Conservation (phyloP, 306 rosid species). For the Amphicarpaea edgeworthii region DNA sequence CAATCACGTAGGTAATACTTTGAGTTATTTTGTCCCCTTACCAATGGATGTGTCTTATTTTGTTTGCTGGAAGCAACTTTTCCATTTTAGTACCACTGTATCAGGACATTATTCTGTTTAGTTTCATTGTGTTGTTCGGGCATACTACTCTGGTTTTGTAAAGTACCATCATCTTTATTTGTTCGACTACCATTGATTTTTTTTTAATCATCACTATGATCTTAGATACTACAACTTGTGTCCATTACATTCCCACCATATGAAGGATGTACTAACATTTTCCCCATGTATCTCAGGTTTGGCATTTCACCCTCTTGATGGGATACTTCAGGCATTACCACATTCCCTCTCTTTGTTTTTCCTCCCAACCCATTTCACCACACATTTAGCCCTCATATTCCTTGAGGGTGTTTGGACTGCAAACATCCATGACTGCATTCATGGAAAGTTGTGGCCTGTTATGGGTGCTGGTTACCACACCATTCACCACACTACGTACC, state of each 20-base stretch:
- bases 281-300: conserved; percentile 66
- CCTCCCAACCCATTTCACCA: conserved; percentile 76
- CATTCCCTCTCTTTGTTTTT: conserved; percentile 69
- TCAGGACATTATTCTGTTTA: neutral
- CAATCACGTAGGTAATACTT: no score
- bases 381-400: conserved; percentile 72
- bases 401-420: conserved; percentile 88
- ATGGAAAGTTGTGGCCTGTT: conserved; percentile 82
- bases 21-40: neutral
- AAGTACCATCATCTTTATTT: neutral
- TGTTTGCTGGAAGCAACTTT: neutral
- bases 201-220: conserved; percentile 16
- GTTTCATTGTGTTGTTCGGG: neutral
- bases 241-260: neutral
- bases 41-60: neutral
- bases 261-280: conserved; percentile 37
- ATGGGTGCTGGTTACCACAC: conserved; percentile 99
- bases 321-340: conserved; percentile 91
- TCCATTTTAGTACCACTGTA: neutral
- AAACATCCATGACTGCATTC: conserved; percentile 90
- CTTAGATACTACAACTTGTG: neutral
- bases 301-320: conserved; percentile 96
- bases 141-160: neutral
- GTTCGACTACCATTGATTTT: neutral
- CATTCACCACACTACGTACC: conserved; percentile 90